These are phyloP conservation scores for Citrus mangshanensis DNA, from an alignment of 345 rosid genomes.

Conservation along the genomic window DNA sequence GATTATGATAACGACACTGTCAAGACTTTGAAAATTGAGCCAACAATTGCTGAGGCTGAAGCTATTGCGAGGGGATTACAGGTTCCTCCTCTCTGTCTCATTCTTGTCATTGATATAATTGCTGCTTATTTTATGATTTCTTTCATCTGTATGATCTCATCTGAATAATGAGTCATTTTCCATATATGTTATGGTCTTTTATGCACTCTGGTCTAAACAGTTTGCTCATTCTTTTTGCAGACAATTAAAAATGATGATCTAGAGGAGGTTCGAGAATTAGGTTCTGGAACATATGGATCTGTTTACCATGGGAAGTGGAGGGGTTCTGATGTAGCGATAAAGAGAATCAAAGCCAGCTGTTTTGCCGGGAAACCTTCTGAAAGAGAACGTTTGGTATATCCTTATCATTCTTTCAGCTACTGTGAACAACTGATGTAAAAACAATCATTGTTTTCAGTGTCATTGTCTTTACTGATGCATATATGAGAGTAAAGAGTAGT, in stretches of 20 bases:
- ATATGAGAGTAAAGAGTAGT: background rate
- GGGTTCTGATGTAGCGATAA: conserved; percentile 98
- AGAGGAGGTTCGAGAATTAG: conserved; percentile 91
- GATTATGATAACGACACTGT: conserved; percentile 61
- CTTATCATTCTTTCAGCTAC: background rate
- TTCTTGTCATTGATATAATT: background rate
- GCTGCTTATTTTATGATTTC: background rate
- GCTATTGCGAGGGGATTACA: conserved; percentile 90
- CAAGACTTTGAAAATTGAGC: conserved; percentile 70
- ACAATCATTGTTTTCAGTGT: background rate
- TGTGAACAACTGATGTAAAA: background rate
- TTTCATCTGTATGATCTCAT: background rate
- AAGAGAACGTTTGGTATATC: conserved; percentile 76
- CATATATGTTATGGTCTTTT: background rate
- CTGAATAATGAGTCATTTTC: background rate
- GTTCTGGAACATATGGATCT: conserved; percentile 96
- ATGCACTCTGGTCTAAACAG: conserved; percentile 13
- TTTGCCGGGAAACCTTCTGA: conserved; percentile 98
- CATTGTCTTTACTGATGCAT: background rate
- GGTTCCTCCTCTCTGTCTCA: conserved; percentile 36
- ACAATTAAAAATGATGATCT: conserved; percentile 85
- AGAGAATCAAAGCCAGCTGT: conserved; percentile 98
- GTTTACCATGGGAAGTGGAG: conserved; percentile 99
- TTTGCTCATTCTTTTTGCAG: conserved; percentile 40
- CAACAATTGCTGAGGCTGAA: conserved; percentile 93